phyloP scores from a whole-genome alignment of 2,329 filamentous ascomycete species.

The Colletotrichum lini region DNA sequence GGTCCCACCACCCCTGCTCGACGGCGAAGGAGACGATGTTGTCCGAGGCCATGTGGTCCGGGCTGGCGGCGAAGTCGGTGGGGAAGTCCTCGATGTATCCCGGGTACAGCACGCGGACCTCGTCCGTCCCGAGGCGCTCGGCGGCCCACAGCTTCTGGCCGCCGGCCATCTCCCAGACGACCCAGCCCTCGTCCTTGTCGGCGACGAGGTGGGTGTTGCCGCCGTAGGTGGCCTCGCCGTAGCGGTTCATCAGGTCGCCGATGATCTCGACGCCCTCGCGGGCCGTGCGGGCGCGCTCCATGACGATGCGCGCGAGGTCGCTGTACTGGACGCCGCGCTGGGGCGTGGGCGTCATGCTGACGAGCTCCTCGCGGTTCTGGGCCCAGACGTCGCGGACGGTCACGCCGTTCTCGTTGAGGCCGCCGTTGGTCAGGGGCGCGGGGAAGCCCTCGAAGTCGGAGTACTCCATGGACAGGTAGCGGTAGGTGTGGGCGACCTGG shows the following conservation, averaged over 20 bases:
- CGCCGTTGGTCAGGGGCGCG: conserved; percentile 60
- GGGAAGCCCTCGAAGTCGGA: conserved; percentile 59
- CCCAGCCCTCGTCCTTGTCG: conserved; percentile 50
- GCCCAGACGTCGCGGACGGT: conserved; percentile 60
- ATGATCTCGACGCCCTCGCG: conserved; percentile 60
- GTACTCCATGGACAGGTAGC: conserved; percentile 51
- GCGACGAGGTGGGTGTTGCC: conserved; percentile 60
- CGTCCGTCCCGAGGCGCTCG: conserved; percentile 45
- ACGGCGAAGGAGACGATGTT: conserved; percentile 48
- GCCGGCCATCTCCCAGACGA: conserved; percentile 49
- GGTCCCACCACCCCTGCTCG: conserved; percentile 48
- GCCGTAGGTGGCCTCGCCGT: conserved; percentile 59
- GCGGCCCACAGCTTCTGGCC: conserved; percentile 48
- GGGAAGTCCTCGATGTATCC: conserved; percentile 50
- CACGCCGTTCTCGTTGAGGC: conserved; percentile 58
- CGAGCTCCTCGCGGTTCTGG: conserved; percentile 54
- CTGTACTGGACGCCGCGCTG: conserved; percentile 59
- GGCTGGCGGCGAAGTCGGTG: conserved; percentile 42
- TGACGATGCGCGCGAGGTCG: conserved; percentile 56
- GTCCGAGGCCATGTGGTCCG: conserved; percentile 47
- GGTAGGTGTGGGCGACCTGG: conserved; percentile 47
- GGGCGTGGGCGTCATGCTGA: conserved; percentile 57
- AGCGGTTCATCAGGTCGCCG: conserved; percentile 54
- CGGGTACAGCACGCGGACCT: conserved; percentile 47
- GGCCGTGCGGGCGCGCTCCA: conserved; percentile 57